A percentile compares a stretch with the other conserved stretches of the same genome.
These are phyloP conservation scores for Zygosaccharomyces pseudobailii DNA, from an alignment of 1,139 yeast genomes.

Conservation along the genomic window DNA sequence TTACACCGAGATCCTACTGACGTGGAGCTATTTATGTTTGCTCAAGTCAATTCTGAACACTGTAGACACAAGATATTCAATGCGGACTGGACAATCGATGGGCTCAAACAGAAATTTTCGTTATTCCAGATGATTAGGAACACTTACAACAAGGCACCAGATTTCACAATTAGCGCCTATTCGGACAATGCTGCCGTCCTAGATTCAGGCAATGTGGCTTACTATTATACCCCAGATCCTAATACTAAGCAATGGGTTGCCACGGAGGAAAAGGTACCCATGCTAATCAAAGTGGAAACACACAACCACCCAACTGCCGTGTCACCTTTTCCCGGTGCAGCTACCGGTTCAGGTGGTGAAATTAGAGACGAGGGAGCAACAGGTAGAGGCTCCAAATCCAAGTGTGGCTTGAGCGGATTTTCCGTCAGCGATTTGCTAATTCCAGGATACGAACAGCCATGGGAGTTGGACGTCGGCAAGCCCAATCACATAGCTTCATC, in stretches of 20 bases:
- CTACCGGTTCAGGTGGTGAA: constrained; percentile 99
- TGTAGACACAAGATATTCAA: constrained; percentile 99
- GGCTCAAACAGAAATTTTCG: constrained; percentile 63
- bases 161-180: constrained; percentile 86
- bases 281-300: constrained; percentile 93
- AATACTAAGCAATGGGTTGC: constrained; percentile 68
- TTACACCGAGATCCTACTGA: constrained; percentile 94
- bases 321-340: constrained; percentile 98
- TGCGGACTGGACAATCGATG: constrained; percentile 97
- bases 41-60: constrained; percentile 98
- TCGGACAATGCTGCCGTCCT: constrained; percentile 98
- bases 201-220: constrained; percentile 71
- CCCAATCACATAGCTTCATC: constrained; percentile 93
- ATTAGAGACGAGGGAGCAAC: constrained; percentile 99
- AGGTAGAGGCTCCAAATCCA: constrained; percentile 95
- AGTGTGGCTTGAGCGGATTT: constrained; percentile 94
- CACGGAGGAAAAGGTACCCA: constrained; percentile 73
- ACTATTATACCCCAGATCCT: constrained; percentile 72
- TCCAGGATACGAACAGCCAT: constrained; percentile 83
- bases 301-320: constrained; percentile 99
- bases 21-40: constrained; percentile 97
- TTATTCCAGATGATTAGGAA: constrained; percentile 94
- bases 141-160: constrained; percentile 78
- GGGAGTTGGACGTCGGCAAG: constrained; percentile 85
- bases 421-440: constrained; percentile 87